Base-by-base conservation (phyloP, 2,329 filamentous ascomycete genomes). In the Ophiostoma himal-ulmi region DNA sequence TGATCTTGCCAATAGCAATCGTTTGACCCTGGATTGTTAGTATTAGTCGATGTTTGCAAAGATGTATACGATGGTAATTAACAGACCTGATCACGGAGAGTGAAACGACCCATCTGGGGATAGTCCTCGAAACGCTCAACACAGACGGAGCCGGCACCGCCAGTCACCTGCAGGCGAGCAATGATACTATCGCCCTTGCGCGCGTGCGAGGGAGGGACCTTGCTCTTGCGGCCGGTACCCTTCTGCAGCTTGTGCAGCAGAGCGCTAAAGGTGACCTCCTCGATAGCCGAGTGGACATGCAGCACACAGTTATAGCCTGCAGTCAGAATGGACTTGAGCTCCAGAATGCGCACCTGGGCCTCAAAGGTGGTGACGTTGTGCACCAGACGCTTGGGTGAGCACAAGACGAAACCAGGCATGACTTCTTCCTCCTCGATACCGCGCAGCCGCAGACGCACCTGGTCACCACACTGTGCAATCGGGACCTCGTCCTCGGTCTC, bases 1-100 rank as follows among this genome's bases (percentile, higher is more conserved):
- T 97, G 80, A 99, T 96, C 87, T 99, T 99, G 78, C 95, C 95
- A 82, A 99, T 99, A 70, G 95, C 95, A 83, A 99, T 97, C 0
- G 95, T 99, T 91, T 98, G 94, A 76, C 95, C 95, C 89, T 98
- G 78, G 70, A 3, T 17, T 26, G 48, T 62, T 67, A 67, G 57
- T 20, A 78, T 68, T 74, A 34, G 70, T 30, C 44, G 36, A 44
- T 41, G 14, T 57, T 39, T 57, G 41, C 17, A 7, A 44, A n/a
- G 57, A 10, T 52, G 39, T 65, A 41, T 30, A 17, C 8, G 20
- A 30, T 30, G 26, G 8, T 60, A 36, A 65, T 8, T 48, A 14
- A 69, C 84, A 76, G 85, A 93, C 91, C 86, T 94, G 91, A 78
- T 95, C 93, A 85, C 93, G 85, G 69, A 96, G 85, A 22, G 93